Percentiles rank a stretch among this genome's conserved stretches.
phyloP scores from a whole-genome alignment of 495 filamentous ascomycete species.

The Chaetomium cochliodes region DNA sequence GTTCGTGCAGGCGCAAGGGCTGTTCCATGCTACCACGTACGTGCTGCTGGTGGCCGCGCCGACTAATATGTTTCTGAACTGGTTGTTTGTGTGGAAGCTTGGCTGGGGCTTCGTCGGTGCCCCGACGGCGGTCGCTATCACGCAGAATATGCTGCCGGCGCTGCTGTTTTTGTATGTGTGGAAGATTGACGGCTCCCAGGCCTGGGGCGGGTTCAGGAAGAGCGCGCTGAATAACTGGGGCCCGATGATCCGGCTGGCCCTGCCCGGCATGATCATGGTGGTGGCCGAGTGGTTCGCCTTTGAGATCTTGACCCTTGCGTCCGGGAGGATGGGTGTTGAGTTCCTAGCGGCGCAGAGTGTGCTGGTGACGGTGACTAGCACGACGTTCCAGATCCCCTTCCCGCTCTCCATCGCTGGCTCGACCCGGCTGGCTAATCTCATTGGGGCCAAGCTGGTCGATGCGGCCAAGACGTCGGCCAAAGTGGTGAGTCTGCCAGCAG shows the following conservation, averaged over 20 bases:
- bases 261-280: conserved; percentile 92
- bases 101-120: conserved; percentile 80
- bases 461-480: conserved; percentile 69
- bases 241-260: conserved; percentile 79
- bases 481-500: conserved; percentile 50
- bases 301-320: conserved; percentile 71
- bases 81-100: conserved; percentile 71
- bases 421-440: conserved; percentile 65
- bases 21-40: conserved; percentile 67
- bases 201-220: conserved; percentile 80
- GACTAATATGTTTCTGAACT: conserved; percentile 65
- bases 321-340: conserved; percentile 67
- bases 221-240: conserved; percentile 78
- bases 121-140: conserved; percentile 80
- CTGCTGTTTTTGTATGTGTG: conserved; percentile 72
- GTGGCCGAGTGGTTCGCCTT: conserved; percentile 88
- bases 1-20: conserved; percentile 70
- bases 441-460: conserved; percentile 65
- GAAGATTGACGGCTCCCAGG: conserved; percentile 72
- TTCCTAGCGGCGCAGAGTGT: conserved; percentile 65
- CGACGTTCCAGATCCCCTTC: conserved; percentile 62
- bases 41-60: conserved; percentile 66
- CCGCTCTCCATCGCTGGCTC: conserved; percentile 60
- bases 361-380: conserved; percentile 52
- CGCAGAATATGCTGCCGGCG: conserved; percentile 74